Percentiles rank a stretch among this genome's conserved stretches.
Conservation (phyloP, 2,329 filamentous ascomycete genomes). For the Fusarium austroafricanum region DNA sequence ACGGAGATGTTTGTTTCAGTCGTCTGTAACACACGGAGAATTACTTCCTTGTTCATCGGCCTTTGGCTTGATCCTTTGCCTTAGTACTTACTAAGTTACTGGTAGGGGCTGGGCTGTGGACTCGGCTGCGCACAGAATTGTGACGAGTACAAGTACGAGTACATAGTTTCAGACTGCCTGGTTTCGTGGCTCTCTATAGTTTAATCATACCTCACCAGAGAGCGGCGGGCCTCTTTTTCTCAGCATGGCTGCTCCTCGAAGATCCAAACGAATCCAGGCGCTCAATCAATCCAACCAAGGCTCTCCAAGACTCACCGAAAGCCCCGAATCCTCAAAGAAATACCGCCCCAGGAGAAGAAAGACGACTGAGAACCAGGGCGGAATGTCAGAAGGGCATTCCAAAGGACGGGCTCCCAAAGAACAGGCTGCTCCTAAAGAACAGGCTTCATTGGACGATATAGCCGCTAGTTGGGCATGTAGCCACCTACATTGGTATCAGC, state of each 20-base stretch:
- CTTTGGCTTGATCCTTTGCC: background rate
- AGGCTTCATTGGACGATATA: background rate
- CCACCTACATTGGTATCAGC: background rate
- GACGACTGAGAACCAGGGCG: background rate
- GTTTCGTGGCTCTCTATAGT: background rate
- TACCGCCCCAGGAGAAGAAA: background rate
- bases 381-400: background rate
- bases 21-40: background rate
- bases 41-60: background rate
- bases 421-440: too few relatives aligned
- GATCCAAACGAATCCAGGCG: background rate
- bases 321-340: background rate
- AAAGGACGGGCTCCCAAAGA: background rate
- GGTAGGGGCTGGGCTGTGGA: background rate
- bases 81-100: background rate
- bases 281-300: background rate
- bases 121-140: background rate
- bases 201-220: background rate
- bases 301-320: background rate
- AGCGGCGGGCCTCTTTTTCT: background rate
- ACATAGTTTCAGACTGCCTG: background rate
- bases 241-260: background rate
- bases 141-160: background rate
- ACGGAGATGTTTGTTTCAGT: background rate
- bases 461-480: background rate